Conservation (phyloP, 2,329 filamentous ascomycete genomes). For the Cryphonectria carpinicola region DNA sequence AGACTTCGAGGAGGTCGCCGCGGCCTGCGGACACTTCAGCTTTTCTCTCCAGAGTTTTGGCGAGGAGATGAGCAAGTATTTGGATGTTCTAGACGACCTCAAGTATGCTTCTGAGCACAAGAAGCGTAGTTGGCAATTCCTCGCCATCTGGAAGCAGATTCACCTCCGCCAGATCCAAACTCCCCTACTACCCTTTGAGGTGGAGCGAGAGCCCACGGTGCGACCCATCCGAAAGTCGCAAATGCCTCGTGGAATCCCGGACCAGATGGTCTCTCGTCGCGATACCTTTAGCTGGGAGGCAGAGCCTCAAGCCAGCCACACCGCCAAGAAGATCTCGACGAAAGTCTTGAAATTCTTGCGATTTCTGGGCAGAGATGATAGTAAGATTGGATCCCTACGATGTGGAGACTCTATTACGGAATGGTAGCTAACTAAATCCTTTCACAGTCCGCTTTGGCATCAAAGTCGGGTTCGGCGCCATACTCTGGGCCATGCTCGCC, state of each 20-base stretch:
- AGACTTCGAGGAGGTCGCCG: conserved; percentile 95
- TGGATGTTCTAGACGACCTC: conserved; percentile 84
- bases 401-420: no score
- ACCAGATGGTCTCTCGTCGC: conserved; percentile 54
- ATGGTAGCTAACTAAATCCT: conserved; percentile 31
- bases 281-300: conserved; percentile 62
- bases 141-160: conserved; percentile 70
- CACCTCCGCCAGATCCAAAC: conserved; percentile 28
- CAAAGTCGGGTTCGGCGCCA: conserved; percentile 90
- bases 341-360: conserved; percentile 49
- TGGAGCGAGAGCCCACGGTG: conserved; percentile 49
- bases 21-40: conserved; percentile 96
- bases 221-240: conserved; percentile 57
- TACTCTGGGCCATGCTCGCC: conserved; percentile 85
- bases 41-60: conserved; percentile 90
- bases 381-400: conserved; percentile 37
- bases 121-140: conserved; percentile 77
- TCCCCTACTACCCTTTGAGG: conserved; percentile 39
- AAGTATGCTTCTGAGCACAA: conserved; percentile 70
- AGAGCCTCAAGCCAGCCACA: conserved; percentile 49
- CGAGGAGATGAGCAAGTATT: conserved; percentile 81
- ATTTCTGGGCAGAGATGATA: conserved; percentile 58
- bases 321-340: conserved; percentile 52
- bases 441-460: conserved; percentile 71
- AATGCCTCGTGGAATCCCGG: conserved; percentile 59